phyloP scores from a whole-genome alignment of 2,329 filamentous ascomycete species.

The Pseudogymnoascus sp. region DNA sequence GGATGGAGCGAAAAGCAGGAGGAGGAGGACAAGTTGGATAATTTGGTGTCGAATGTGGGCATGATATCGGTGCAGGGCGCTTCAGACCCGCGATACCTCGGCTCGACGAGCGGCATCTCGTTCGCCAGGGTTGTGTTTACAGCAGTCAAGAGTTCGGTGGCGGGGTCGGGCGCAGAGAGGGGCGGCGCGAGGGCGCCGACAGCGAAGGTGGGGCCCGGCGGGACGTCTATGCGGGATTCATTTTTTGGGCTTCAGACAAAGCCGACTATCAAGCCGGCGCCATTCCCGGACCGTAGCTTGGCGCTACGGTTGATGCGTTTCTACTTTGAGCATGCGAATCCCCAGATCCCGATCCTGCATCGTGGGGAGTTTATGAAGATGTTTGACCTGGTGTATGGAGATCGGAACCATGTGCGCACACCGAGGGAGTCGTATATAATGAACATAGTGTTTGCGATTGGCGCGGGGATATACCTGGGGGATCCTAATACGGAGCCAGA shows the following conservation, averaged over 20 bases:
- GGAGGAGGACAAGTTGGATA: slow-evolving; percentile 54
- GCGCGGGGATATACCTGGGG: slow-evolving; percentile 82
- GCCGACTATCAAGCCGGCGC: slow-evolving; percentile 75
- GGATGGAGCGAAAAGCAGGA: slow-evolving; percentile 39
- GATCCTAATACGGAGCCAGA: slow-evolving; percentile 42
- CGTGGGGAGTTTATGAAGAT: slow-evolving; percentile 82
- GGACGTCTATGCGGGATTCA: slow-evolving; percentile 84
- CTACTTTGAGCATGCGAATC: slow-evolving; percentile 95
- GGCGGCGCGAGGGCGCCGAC: slow-evolving; percentile 39
- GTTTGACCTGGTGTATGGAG: slow-evolving; percentile 72
- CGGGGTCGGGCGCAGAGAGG: slow-evolving; percentile 59
- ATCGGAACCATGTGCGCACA: slow-evolving; percentile 53
- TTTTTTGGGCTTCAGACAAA: slow-evolving; percentile 95
- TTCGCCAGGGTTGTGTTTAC: slow-evolving; percentile 93
- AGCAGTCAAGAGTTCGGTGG: slow-evolving; percentile 69
- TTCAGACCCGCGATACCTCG: slow-evolving; percentile 72
- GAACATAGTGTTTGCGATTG: slow-evolving; percentile 96
- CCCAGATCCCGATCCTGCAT: slow-evolving; percentile 89
- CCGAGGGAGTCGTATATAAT: slow-evolving; percentile 84
- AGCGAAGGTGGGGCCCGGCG: slow-evolving; percentile 33
- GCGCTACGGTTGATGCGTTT: slow-evolving; percentile 66
- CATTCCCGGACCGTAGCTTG: slow-evolving; percentile 71
- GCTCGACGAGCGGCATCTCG: slow-evolving; percentile 82
- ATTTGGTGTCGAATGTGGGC: slow-evolving; percentile 60
- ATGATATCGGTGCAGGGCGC: slow-evolving; percentile 72